Percentiles rank a stretch among this genome's conserved stretches.
These are phyloP conservation scores for Trametes maxima DNA, from an alignment of 768 basidiomycete genomes.

Conservation along the genomic window DNA sequence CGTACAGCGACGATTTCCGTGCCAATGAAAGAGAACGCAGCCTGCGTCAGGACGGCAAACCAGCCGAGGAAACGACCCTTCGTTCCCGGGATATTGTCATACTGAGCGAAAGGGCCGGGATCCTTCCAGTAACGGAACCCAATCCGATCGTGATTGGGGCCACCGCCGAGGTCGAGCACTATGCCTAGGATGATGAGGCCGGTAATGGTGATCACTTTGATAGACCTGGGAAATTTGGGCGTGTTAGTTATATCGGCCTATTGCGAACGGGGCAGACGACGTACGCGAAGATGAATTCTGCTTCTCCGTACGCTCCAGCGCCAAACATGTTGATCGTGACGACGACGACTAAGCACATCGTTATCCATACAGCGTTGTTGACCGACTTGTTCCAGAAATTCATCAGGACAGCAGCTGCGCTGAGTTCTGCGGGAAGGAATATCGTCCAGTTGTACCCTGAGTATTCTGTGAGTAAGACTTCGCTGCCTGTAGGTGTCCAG, in stretches of 20 bases:
- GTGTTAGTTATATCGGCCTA: not conserved
- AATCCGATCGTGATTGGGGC: constrained; percentile 72
- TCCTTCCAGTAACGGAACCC: constrained; percentile 84
- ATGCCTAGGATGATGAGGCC: constrained; percentile 60
- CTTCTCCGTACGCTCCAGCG: constrained; percentile 80
- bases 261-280: constrained; percentile 18
- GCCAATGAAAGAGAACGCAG: constrained; percentile 92
- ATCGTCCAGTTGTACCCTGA: constrained; percentile 60
- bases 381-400: constrained; percentile 61
- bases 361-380: constrained; percentile 77
- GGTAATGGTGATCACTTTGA: constrained; percentile 86
- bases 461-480: not conserved
- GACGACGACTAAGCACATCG: constrained; percentile 74
- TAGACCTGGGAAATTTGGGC: constrained; percentile 46
- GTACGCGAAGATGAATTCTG: constrained; percentile 84
- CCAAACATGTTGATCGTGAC: constrained; percentile 76
- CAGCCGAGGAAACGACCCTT: constrained; percentile 78
- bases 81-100: constrained; percentile 57
- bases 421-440: constrained; percentile 71
- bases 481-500: not conserved
- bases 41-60: constrained; percentile 77
- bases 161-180: constrained; percentile 87
- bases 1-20: constrained; percentile 91
- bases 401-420: constrained; percentile 76
- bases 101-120: constrained; percentile 89